Conservation (phyloP, 139 green algal genomes). For the Prasinococcaceae sp. region DNA sequence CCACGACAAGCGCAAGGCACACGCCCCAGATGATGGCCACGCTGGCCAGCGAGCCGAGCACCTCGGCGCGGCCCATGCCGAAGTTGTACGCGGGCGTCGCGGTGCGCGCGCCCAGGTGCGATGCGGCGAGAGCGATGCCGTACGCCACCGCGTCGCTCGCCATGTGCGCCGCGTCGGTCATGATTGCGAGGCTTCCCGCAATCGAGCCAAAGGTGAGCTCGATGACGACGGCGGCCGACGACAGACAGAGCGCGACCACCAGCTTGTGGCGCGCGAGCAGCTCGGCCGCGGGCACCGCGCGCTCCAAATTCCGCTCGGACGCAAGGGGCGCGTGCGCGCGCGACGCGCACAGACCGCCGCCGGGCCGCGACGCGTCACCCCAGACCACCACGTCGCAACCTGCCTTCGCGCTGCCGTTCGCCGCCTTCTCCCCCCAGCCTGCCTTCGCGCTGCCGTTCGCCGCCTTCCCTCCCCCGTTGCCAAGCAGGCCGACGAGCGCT, state of each 20-base stretch:
- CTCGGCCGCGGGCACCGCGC: too few species aligned
- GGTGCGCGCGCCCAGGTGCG: neutral
- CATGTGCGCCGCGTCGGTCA: slow-evolving; percentile 78
- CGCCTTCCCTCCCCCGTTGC: too few species aligned
- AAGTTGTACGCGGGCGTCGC: slow-evolving; percentile 31
- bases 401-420: too few species aligned
- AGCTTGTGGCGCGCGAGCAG: too few species aligned
- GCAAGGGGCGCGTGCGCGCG: too few species aligned
- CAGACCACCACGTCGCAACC: too few species aligned
- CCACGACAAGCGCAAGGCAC: slow-evolving; percentile 59
- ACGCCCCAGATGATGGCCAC: slow-evolving; percentile 67
- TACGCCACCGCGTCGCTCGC: slow-evolving; percentile 48
- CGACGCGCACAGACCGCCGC: too few species aligned
- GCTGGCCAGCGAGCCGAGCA: slow-evolving; percentile 59
- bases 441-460: too few species aligned
- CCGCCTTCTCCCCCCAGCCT: too few species aligned
- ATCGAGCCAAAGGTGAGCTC: neutral
- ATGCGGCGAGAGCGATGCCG: slow-evolving; percentile 1
- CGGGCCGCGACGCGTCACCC: too few species aligned
- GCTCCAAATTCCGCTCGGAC: too few species aligned
- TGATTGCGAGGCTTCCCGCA: slow-evolving; percentile 56
- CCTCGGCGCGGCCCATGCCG: slow-evolving; percentile 68
- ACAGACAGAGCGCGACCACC: neutral
- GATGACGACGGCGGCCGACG: neutral
- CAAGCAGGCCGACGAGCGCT: too few species aligned